Evolutionary conservation across 2,329 filamentous ascomycete genomes (phyloP).

Genomic region (Arthrobotrys pseudoclavata): DNA sequence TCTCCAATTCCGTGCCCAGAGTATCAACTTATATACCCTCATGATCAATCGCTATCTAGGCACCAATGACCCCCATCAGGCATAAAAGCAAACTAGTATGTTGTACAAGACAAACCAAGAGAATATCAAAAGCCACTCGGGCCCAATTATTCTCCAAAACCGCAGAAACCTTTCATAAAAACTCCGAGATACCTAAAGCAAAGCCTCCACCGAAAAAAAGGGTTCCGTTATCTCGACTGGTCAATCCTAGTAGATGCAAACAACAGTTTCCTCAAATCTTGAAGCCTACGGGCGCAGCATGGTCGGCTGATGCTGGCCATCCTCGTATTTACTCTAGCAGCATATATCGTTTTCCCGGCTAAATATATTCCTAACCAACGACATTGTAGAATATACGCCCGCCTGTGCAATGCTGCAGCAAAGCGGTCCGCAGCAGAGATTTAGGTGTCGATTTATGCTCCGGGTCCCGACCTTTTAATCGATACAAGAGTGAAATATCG

Average conservation of each 20-base stretch:
- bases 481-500: too few species aligned
- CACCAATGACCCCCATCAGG: background rate
- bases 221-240: too few species aligned
- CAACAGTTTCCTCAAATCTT: background rate
- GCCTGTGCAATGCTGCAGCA: background rate
- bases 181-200: background rate
- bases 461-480: background rate
- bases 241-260: background rate
- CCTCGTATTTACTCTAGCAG: slow-evolving; percentile 25
- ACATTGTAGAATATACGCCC: background rate
- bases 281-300: slow-evolving; percentile 31
- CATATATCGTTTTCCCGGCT: slow-evolving; percentile 23
- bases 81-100: background rate
- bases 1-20: background rate
- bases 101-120: background rate
- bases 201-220: background rate
- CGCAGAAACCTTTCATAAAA: background rate
- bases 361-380: slow-evolving; percentile 17
- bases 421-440: background rate
- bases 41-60: background rate
- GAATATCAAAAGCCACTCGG: too few species aligned
- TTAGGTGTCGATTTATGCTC: background rate
- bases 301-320: slow-evolving; percentile 21
- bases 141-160: background rate
- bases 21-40: slow-evolving; percentile 12